Evolutionary conservation across 257 asterid species (phyloP), one percentile per base, ranked within the genome.

Genomic region (Eustoma russellianum): DNA sequence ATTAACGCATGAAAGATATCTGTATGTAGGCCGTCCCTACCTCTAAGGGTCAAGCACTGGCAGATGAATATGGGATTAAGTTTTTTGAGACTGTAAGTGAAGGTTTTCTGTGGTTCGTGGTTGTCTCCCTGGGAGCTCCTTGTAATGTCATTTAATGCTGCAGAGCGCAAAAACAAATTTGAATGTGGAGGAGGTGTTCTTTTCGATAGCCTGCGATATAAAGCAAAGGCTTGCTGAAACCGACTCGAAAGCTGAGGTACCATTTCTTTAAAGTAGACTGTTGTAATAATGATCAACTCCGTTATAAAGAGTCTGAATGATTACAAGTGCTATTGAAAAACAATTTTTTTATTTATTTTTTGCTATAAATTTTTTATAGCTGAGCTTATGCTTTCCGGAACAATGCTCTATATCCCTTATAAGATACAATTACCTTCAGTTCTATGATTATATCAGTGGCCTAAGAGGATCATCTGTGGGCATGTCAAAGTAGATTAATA

Each of bases 161-260:
- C 86, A 88, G 95, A 88, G 97, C 69, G 97, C 93, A 4, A 89
- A 89, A 71, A 89, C 97, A 49, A 89, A 89, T 79, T 59, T 85
- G 92, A 89, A 88, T 3, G 97, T 88, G 56, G 97, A 88, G 79
- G 95, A 88, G 77, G 97, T 88, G 68, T 88, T 88, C 87, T 88
- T 88, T 80, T 85, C 97, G 53, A 79, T 85, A 68, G 95, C 82
- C 40, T 77, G 92, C 73, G 97, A 89, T 78, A 85, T 89, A 51
- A 89, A 89, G 74, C 93, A 89, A 67, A 81, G 97, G 72, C 95
- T 85, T 55, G 79, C 95, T 51, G 91, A 85, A 67, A 66, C 86
- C n/a, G 95, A 88, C 72, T 73, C 88, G 48, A 84, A 74, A 70
- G 65, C 88, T 18, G 97, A 88, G 95, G 97, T 82, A 73, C 2